Conservation (phyloP, 2,329 filamentous ascomycete species). For the Blumeriella jaapii region DNA sequence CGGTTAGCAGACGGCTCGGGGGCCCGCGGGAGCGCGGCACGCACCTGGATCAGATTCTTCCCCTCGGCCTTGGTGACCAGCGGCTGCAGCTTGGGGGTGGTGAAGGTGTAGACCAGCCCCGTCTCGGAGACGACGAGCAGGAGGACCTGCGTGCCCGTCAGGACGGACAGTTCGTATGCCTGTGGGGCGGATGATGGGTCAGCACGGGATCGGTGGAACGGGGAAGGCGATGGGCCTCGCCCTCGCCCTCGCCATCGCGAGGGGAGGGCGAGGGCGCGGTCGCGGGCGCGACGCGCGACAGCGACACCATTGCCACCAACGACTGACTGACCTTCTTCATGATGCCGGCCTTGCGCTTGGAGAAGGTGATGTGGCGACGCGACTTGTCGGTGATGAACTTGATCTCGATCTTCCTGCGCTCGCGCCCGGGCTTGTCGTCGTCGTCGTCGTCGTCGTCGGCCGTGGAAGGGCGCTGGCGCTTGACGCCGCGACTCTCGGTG, state of each 20-base stretch:
- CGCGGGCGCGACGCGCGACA: too few species aligned
- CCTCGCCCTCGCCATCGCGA: too few species aligned
- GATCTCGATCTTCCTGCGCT: constrained; percentile 99
- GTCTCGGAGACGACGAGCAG: constrained; percentile 96
- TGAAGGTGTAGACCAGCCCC: constrained; percentile 95
- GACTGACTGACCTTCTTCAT: constrained; percentile 78
- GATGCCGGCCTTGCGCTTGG: constrained; percentile 98
- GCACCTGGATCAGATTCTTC: constrained; percentile 97
- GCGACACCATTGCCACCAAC: too few species aligned
- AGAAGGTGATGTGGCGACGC: constrained; percentile 97
- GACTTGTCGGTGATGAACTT: constrained; percentile 99
- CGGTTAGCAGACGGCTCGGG: constrained; percentile 26
- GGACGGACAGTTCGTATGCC: constrained; percentile 95
- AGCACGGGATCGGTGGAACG: too few species aligned
- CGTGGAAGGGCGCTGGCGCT: constrained; percentile 72
- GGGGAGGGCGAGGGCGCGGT: too few species aligned
- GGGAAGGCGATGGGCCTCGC: too few species aligned
- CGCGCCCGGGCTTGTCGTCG: constrained; percentile 93
- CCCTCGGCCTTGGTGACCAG: constrained; percentile 97
- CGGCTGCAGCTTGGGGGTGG: constrained; percentile 94
- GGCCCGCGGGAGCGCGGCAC: constrained; percentile 2
- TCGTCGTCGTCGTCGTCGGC: constrained; percentile 90
- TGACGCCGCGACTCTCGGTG: constrained; percentile 69
- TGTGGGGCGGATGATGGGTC: too few species aligned
- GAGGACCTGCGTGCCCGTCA: constrained; percentile 94